Conservation (phyloP, 2,329 filamentous ascomycete genomes). For the Mycosphaerella arachidis region DNA sequence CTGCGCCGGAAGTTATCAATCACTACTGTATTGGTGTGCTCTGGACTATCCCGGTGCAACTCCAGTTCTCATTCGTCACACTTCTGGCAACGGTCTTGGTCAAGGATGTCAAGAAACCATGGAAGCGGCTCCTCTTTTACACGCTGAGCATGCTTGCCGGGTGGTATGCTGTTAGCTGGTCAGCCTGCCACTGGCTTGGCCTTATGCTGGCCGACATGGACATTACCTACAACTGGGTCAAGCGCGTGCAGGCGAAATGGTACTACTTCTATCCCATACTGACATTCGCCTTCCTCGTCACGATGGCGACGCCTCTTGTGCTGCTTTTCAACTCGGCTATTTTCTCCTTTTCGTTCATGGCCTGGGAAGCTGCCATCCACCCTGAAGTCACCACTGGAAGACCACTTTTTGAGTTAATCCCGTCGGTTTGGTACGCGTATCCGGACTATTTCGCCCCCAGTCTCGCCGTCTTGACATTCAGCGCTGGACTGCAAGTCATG, state of each 20-base stretch:
- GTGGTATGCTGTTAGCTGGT: slow-evolving; percentile 47
- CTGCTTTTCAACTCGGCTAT: slow-evolving; percentile 36
- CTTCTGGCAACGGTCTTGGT: slow-evolving; percentile 42
- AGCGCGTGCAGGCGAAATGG: slow-evolving; percentile 35
- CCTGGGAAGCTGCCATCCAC: slow-evolving; percentile 42
- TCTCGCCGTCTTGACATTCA: slow-evolving; percentile 42
- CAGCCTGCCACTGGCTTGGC: slow-evolving; percentile 44
- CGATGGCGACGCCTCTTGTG: slow-evolving; percentile 35
- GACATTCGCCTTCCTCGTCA: slow-evolving; percentile 33
- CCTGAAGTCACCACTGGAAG: slow-evolving; percentile 41
- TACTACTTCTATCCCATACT: slow-evolving; percentile 37
- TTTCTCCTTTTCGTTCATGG: slow-evolving; percentile 37
- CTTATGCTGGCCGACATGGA: slow-evolving; percentile 45
- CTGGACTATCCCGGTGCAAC: slow-evolving; percentile 48
- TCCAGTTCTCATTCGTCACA: slow-evolving; percentile 46
- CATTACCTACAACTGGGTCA: slow-evolving; percentile 43
- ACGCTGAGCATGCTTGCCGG: slow-evolving; percentile 40
- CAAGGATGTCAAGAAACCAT: slow-evolving; percentile 42
- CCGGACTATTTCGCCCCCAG: slow-evolving; percentile 44
- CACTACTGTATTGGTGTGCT: slow-evolving; percentile 49
- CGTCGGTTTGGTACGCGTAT: slow-evolving; percentile 43
- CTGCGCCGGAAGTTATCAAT: slow-evolving; percentile 44
- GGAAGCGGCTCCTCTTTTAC: slow-evolving; percentile 47
- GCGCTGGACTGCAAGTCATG: slow-evolving; percentile 32
- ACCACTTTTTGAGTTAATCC: slow-evolving; percentile 41